These are phyloP conservation scores for Lizonia empirigonia DNA, from an alignment of 2,329 filamentous ascomycete species.

Conservation along the genomic window DNA sequence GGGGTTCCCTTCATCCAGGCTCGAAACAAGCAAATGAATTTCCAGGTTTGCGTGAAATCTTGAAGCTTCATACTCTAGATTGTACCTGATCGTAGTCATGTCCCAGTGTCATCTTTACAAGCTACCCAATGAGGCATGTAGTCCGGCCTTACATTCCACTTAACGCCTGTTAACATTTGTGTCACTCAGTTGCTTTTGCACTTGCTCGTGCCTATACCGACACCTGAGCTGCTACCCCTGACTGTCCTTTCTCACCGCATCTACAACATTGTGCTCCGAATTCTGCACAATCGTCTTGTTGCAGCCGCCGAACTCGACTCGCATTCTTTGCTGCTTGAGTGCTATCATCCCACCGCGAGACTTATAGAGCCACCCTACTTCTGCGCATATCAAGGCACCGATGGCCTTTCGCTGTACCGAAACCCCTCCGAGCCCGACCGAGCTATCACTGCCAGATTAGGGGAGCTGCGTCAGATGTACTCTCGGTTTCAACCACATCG, in stretches of 20 bases:
- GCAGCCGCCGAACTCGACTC: slow-evolving; percentile 62
- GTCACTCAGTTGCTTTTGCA: slow-evolving; percentile 49
- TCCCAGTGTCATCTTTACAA: slow-evolving; percentile 40
- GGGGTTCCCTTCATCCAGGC: slow-evolving; percentile 25
- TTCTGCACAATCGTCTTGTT: slow-evolving; percentile 69
- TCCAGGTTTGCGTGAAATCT: background rate
- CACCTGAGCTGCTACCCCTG: slow-evolving; percentile 57
- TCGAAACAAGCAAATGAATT: background rate
- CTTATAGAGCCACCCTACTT: slow-evolving; percentile 71
- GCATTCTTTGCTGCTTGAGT: slow-evolving; percentile 76
- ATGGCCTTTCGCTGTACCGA: slow-evolving; percentile 58
- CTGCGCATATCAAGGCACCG: slow-evolving; percentile 70
- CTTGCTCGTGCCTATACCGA: slow-evolving; percentile 51
- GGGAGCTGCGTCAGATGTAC: slow-evolving; percentile 64
- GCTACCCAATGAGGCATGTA: slow-evolving; percentile 47
- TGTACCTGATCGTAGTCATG: slow-evolving; percentile 20
- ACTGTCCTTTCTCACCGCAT: slow-evolving; percentile 67
- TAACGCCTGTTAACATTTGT: slow-evolving; percentile 20
- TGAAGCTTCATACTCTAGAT: background rate
- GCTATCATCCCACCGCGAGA: slow-evolving; percentile 74
- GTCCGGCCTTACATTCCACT: background rate
- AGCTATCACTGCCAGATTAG: slow-evolving; percentile 46
- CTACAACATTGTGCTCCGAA: slow-evolving; percentile 65
- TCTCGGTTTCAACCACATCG: slow-evolving; percentile 71
- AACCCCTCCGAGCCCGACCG: slow-evolving; percentile 39